Evolutionary conservation across 306 rosid species (phyloP).

Genomic region (Vicia sativa): DNA sequence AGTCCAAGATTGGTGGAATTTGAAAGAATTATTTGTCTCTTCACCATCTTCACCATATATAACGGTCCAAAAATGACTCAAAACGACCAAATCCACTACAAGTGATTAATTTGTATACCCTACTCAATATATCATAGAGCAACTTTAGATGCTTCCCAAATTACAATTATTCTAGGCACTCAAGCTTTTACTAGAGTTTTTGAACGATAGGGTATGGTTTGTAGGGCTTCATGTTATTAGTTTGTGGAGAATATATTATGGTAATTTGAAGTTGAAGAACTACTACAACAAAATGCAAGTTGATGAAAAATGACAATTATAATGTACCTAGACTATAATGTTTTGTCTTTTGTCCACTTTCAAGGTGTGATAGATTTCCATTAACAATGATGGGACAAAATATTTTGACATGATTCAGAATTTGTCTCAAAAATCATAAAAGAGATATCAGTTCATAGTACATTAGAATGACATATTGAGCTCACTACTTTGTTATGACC

Average conservation of each 20-base stretch:
- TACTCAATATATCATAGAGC: conserved; percentile 14
- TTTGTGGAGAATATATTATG: conserved; percentile 27
- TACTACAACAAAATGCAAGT: conserved; percentile 41
- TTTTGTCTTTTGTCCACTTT: conserved; percentile 36
- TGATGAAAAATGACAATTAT: conserved; percentile 38
- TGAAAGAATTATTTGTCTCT: conserved; percentile 37
- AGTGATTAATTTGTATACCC: conserved; percentile 38
- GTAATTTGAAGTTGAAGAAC: conserved; percentile 29
- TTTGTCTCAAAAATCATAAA: conserved; percentile 34
- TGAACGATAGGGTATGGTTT: conserved; percentile 19
- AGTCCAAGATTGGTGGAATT: conserved; percentile 38
- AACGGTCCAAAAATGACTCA: conserved; percentile 33
- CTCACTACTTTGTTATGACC: conserved; percentile 30
- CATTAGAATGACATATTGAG: conserved; percentile 33
- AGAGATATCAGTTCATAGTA: conserved; percentile 32
- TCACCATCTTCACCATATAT: conserved; percentile 13
- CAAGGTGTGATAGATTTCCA: conserved; percentile 41
- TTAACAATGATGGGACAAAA: conserved; percentile 41
- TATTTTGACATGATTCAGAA: conserved; percentile 38
- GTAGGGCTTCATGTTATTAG: not conserved
- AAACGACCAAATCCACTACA: conserved; percentile 49
- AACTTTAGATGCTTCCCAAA: conserved; percentile 33
- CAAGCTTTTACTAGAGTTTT: conserved; percentile 26
- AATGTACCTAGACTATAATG: conserved; percentile 30
- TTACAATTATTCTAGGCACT: conserved; percentile 39